phyloP scores from a whole-genome alignment of 2,329 filamentous ascomycete genomes.

The Aspergillus transmontanensis region DNA sequence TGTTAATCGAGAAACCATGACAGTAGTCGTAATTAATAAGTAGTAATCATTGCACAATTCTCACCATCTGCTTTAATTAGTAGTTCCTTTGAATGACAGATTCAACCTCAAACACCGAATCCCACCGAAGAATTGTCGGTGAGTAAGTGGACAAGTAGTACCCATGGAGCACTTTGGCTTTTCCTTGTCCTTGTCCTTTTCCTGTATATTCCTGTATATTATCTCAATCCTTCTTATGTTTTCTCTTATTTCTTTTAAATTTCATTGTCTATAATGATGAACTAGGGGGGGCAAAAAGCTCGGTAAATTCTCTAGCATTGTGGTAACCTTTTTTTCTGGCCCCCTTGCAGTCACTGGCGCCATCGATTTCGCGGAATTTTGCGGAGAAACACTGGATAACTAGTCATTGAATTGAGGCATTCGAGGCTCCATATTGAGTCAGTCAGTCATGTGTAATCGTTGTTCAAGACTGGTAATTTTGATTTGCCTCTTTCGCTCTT shows the following conservation, averaged over 20 bases:
- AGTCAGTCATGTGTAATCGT: background rate
- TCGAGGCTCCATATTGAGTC: background rate
- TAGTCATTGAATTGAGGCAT: background rate
- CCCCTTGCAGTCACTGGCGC: constrained; percentile 5
- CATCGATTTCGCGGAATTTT: background rate
- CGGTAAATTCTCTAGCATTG: too few species aligned
- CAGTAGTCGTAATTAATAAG: background rate
- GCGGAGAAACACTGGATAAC: background rate
- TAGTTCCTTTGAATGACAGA: background rate
- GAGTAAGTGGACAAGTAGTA: background rate
- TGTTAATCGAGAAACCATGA: background rate
- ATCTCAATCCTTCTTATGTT: background rate
- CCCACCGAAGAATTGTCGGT: constrained; percentile 3
- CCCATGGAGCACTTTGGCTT: background rate
- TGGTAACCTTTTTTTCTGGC: background rate
- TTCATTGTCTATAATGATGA: background rate
- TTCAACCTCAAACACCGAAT: constrained; percentile 5
- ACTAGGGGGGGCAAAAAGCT: background rate
- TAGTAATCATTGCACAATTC: background rate
- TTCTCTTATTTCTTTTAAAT: background rate
- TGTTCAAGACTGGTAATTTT: background rate
- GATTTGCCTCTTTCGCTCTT: background rate
- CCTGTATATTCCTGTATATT: background rate
- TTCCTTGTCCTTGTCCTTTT: background rate
- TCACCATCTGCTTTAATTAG: background rate